Conservation (phyloP, 2,329 filamentous ascomycete genomes). For the Fusarium liriodendri region DNA sequence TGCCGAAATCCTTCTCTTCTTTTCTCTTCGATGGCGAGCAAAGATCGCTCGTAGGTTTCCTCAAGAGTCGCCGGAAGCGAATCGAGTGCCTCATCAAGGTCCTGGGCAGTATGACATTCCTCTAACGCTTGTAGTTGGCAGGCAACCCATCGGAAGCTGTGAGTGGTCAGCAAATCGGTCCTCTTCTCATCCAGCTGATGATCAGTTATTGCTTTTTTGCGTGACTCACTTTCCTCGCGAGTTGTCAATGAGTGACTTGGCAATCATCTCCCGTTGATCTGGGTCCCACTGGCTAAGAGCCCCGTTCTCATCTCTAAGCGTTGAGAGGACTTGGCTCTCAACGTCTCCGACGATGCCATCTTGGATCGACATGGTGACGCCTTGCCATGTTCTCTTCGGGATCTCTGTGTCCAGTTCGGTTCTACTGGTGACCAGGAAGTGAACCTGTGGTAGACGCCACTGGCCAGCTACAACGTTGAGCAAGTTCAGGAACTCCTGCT, state of each 20-base stretch:
- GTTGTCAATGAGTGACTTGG: background rate
- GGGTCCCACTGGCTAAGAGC: background rate
- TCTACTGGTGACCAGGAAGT: background rate
- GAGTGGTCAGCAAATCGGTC: background rate
- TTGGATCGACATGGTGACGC: background rate
- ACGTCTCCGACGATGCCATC: background rate
- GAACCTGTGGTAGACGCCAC: background rate
- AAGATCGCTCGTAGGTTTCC: background rate
- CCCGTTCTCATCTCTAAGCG: background rate
- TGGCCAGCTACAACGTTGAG: background rate
- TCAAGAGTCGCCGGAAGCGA: background rate
- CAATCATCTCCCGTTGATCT: background rate
- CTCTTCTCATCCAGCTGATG: background rate
- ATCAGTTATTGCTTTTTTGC: background rate
- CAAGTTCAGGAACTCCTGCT: background rate
- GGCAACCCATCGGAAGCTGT: background rate
- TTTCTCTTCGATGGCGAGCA: background rate
- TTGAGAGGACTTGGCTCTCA: background rate
- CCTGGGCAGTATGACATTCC: background rate
- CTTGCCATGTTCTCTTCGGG: background rate
- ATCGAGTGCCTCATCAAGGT: background rate
- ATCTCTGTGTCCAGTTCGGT: background rate
- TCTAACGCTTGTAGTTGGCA: background rate
- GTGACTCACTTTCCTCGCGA: background rate
- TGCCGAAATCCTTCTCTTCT: background rate